Base-by-base conservation (phyloP, 2,329 filamentous ascomycete genomes). In the Calonectria pseudoreteaudii region DNA sequence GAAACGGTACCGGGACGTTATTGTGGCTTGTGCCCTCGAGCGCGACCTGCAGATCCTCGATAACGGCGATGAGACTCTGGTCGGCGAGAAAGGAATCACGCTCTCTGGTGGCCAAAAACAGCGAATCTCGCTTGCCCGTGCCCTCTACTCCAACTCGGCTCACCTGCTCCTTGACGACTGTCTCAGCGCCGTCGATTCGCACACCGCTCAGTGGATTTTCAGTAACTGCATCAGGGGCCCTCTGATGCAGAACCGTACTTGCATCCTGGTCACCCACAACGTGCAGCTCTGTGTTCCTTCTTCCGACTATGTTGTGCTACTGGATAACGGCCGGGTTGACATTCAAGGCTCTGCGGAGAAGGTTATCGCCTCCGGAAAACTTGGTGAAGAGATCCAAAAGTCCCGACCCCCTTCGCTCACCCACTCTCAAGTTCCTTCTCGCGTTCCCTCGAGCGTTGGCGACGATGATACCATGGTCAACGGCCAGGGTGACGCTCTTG, bases 201-300 rank as follows among this genome's bases (percentile, higher is more conserved):
- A 99, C 80, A 98, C 97, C 0, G 96, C 96, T 2, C 97, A 98
- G 84, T 98, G 97, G 93, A 98, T 99, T 78, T 98, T 98, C 86
- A 94, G 94, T 82, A 94, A 98, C 84, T 98, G 96, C 73, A 93
- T 99, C 76, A 93, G 93, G 79, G 97, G 97, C 2, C 94, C 95
- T 8, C 86, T 99, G 66, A 98, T 99, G 97, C 87, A 90, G 72
- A 90, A 93, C 81, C 92, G 97, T 52, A 98, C 97, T 34, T 98
- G 97, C 84, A 95, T 99, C 68, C 89, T 99, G 53, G 96, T 99
- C 44, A 98, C 97, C 0, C 97, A 99, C 87, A 99, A 98, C 81
- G 91, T 97, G 34, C 91, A 94, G n/a, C 90, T 99, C 23, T 97
- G 95, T 78, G 92, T 95, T 10, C 95, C 96, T 7, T 89, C 92